A percentile compares a stretch with the other conserved stretches of the same genome.
phyloP scores from a whole-genome alignment of 2,329 filamentous ascomycete species.

The Epichloe gansuensis region DNA sequence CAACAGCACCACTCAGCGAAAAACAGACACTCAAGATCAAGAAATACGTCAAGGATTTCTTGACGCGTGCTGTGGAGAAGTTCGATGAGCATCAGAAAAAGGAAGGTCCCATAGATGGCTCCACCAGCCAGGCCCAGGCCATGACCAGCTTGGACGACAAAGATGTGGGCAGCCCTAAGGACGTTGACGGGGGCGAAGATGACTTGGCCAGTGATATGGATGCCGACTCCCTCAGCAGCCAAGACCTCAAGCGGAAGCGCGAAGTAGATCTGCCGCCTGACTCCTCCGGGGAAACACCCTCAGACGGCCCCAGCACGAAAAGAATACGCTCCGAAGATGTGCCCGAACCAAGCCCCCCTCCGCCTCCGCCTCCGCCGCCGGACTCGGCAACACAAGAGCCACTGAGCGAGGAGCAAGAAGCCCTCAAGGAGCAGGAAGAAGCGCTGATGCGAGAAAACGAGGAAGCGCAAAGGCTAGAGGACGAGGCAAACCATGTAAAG shows the following conservation, averaged over 20 bases:
- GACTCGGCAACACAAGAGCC: constrained; percentile 23
- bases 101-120: constrained; percentile 17
- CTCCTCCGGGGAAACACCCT: constrained; percentile 34
- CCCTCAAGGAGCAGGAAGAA: constrained; percentile 36
- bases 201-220: constrained; percentile 25
- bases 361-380: constrained; percentile 34
- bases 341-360: constrained; percentile 29
- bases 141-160: neutral
- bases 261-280: constrained; percentile 19
- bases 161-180: neutral
- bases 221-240: constrained; percentile 30
- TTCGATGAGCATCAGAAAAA: constrained; percentile 54
- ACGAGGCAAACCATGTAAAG: constrained; percentile 26
- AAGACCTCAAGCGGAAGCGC: constrained; percentile 54
- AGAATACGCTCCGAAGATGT: constrained; percentile 35
- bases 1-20: constrained; percentile 52
- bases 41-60: constrained; percentile 69
- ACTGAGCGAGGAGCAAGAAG: constrained; percentile 24
- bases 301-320: constrained; percentile 44
- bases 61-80: constrained; percentile 75
- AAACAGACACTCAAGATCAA: constrained; percentile 76
- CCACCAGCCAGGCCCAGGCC: constrained; percentile 1
- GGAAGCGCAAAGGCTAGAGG: constrained; percentile 39
- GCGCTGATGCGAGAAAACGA: constrained; percentile 40
- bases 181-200: constrained; percentile 5